These are phyloP conservation scores for Diddensiella transvaalensis DNA, from an alignment of 805 yeast genomes.

Conservation along the genomic window DNA sequence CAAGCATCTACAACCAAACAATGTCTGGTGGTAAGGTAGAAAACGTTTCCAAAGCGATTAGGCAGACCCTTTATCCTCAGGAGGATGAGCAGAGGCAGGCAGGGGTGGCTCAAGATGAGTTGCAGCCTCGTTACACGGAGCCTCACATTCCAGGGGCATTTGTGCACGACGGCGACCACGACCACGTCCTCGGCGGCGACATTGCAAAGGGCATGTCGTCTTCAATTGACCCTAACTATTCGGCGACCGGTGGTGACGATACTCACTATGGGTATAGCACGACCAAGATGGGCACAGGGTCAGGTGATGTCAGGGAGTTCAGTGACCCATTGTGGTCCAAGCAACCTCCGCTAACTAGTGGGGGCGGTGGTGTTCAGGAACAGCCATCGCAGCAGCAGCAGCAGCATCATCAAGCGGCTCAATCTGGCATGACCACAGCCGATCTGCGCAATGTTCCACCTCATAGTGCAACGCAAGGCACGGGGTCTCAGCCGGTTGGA, in stretches of 20 bases:
- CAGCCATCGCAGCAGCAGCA: too few species aligned
- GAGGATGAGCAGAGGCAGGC: constrained; percentile 1
- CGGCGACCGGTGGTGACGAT: background rate
- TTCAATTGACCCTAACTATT: background rate
- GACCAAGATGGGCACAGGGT: too few species aligned
- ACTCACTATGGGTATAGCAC: too few species aligned
- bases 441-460: background rate
- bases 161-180: too few species aligned
- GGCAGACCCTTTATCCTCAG: background rate
- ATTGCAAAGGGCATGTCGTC: background rate
- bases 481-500: background rate
- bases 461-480: background rate
- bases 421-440: background rate
- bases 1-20: too few species aligned
- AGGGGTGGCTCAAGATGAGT: background rate
- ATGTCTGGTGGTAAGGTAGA: background rate
- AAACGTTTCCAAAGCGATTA: background rate
- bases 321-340: too few species aligned
- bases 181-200: background rate
- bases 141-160: background rate
- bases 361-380: too few species aligned
- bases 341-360: too few species aligned
- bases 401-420: background rate
- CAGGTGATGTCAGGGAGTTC: too few species aligned
- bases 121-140: background rate